These are phyloP conservation scores for Lactuca sativa DNA, from an alignment of 129 eudicot species.

Conservation along the genomic window DNA sequence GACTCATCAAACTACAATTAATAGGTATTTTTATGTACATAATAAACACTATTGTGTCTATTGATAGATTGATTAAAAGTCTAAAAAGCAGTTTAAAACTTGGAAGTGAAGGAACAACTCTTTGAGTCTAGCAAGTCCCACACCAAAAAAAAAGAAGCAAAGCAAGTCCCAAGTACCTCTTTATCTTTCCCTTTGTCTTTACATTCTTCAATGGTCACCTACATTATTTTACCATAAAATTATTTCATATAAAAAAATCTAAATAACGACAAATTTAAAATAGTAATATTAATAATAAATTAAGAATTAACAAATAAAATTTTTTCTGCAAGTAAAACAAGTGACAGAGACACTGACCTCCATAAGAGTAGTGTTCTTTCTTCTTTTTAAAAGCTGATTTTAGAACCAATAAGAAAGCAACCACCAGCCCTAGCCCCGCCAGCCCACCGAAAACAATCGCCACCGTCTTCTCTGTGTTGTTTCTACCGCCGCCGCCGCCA, in stretches of 20 bases:
- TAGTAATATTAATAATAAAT: no score
- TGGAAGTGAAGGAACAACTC: slow-evolving; percentile 32
- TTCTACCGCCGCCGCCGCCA: slow-evolving; percentile 44
- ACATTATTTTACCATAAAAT: slow-evolving; percentile 11
- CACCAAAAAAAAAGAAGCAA: slow-evolving; percentile 24
- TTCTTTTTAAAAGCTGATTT: slow-evolving; percentile 79
- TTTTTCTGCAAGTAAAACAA: neutral
- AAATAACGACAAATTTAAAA: no score
- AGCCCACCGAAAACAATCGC: slow-evolving; percentile 87
- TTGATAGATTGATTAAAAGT: slow-evolving; percentile 9
- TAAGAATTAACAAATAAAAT: no score
- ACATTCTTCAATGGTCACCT: slow-evolving; percentile 29
- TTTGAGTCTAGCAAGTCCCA: slow-evolving; percentile 40
- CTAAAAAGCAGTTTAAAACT: slow-evolving; percentile 20
- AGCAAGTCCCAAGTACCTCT: slow-evolving; percentile 21
- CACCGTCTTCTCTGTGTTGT: slow-evolving; percentile 62
- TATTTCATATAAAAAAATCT: no score
- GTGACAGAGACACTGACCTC: slow-evolving; percentile 29
- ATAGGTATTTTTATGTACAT: slow-evolving; percentile 25
- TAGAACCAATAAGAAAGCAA: slow-evolving; percentile 59
- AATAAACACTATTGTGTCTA: neutral
- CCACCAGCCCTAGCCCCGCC: slow-evolving; percentile 55
- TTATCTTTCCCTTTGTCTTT: slow-evolving; percentile 31
- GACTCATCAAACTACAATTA: slow-evolving; percentile 1
- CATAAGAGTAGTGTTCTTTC: slow-evolving; percentile 42